phyloP scores from a whole-genome alignment of 441 rosid genomes.

The Brassica balearica region DNA sequence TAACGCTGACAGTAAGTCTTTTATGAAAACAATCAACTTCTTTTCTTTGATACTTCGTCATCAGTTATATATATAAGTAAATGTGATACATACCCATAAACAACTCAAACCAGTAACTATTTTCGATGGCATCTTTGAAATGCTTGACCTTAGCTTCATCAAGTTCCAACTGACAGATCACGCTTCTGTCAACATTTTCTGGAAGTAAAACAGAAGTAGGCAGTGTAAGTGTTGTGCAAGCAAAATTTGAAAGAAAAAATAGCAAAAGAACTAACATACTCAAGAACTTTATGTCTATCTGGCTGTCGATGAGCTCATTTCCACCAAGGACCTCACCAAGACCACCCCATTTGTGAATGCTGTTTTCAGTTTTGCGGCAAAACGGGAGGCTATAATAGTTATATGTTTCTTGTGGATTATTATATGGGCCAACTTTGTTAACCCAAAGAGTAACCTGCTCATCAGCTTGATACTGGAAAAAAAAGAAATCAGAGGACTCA shows the following conservation, averaged over 20 bases:
- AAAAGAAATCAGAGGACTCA: slow-evolving; percentile 2
- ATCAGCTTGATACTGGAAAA: slow-evolving; percentile 64
- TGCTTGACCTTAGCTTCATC: slow-evolving; percentile 75
- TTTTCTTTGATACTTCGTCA: not conserved
- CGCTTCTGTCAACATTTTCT: slow-evolving; percentile 73
- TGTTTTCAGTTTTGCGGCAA: slow-evolving; percentile 56
- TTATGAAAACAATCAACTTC: not conserved
- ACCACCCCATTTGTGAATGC: slow-evolving; percentile 87
- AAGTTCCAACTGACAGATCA: slow-evolving; percentile 72
- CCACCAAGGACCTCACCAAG: slow-evolving; percentile 94
- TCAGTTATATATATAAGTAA: slow-evolving; percentile 19
- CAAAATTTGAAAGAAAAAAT: slow-evolving; percentile 1
- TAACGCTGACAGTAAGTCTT: not conserved
- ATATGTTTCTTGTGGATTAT: slow-evolving; percentile 93
- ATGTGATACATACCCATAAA: slow-evolving; percentile 77
- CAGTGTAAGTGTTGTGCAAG: not conserved
- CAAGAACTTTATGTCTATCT: slow-evolving; percentile 69
- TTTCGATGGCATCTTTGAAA: slow-evolving; percentile 91
- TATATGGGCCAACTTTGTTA: slow-evolving; percentile 86
- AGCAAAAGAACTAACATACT: slow-evolving; percentile 51
- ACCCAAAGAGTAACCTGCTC: slow-evolving; percentile 83
- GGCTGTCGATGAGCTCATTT: slow-evolving; percentile 87
- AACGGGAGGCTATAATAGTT: slow-evolving; percentile 91
- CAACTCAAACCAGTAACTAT: slow-evolving; percentile 93
- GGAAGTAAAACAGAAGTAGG: slow-evolving; percentile 18